Evolutionary conservation across 2,329 filamentous ascomycete species (phyloP), one percentile per base, ranked within the genome.

Genomic region (Nemania serpens): DNA sequence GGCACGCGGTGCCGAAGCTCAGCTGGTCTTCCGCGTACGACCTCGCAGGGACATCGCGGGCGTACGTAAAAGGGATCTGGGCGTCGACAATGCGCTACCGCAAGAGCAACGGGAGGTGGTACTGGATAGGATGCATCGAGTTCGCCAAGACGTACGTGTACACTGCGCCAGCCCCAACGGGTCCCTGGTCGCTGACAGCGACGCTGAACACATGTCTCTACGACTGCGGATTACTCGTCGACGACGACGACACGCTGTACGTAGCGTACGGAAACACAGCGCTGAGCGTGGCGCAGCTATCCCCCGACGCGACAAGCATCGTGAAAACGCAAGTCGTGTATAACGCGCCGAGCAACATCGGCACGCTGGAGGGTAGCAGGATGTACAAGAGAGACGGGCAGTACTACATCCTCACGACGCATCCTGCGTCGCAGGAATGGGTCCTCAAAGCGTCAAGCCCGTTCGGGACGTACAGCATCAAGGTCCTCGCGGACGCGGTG

Each of bases 211-310:
- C 68, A 1, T 87, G 84, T 70, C 85, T 83, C 68, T 87, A 87
- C 66, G 84, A 87, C 68, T 78, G 75, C 15, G 83, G 85, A 0
- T 69, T 87, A 0, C 69, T 87, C 7, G 77, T 87, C 36, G 84
- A 87, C 52, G 81, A 84, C 25, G 79, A 86, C 42, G 84, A 85
- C 58, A 82, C 78, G 1, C 82, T 86, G 76, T 87, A 86, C 55
- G 79, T 87, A 0, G 81, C 78, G 0, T 85, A 84, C 66, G 84
- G 84, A 6, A 80, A 76, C 55, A 77, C 73, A 0, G 74, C 80
- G 2, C 77, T 87, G 55, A 73, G 63, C 6, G 78, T 87, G 0
- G 80, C 84, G 1, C 78, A 85, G 68, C 75, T 88, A 2, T 77
- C 77, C 11, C 60, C 71, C 0, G 81, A 86, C 60, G 78, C 81